Evolutionary conservation across 257 asterid species (phyloP).

Genomic region (Salvia miltiorrhiza): DNA sequence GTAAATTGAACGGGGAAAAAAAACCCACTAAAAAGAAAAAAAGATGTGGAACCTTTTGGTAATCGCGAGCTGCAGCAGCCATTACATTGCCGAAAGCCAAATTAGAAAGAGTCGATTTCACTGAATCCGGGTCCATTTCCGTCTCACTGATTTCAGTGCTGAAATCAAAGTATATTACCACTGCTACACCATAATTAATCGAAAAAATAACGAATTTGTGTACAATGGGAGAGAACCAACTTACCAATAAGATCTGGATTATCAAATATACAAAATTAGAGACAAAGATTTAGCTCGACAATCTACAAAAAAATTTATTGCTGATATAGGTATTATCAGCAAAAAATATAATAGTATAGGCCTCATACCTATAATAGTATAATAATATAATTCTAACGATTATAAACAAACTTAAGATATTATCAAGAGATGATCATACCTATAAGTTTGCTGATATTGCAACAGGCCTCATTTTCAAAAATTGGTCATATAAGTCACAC

Average conservation of each 20-base stretch:
- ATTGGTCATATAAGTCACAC: no score
- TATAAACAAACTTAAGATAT: no score
- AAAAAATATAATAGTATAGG: no score
- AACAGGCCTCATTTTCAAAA: no score
- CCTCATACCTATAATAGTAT: no score
- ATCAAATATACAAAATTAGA: not conserved
- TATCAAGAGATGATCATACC: no score
- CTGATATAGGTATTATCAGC: no score
- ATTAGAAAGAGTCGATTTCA: conserved; percentile 80
- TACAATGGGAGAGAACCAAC: not conserved
- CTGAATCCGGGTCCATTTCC: conserved; percentile 82
- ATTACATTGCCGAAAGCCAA: conserved; percentile 91
- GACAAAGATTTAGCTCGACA: not conserved
- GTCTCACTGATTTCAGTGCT: not conserved
- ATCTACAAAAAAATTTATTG: not conserved
- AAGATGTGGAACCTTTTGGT: conserved; percentile 60
- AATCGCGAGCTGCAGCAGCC: conserved; percentile 99
- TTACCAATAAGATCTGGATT: conserved; percentile 21
- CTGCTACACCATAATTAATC: conserved; percentile 4
- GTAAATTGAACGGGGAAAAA: no score
- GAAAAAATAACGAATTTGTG: not conserved
- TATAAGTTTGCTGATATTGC: no score
- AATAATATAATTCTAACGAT: no score
- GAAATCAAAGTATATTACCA: conserved; percentile 10
- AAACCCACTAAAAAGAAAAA: not conserved